Evolutionary conservation across 2,329 filamentous ascomycete species (phyloP).

Genomic region (Xylaria sp.): DNA sequence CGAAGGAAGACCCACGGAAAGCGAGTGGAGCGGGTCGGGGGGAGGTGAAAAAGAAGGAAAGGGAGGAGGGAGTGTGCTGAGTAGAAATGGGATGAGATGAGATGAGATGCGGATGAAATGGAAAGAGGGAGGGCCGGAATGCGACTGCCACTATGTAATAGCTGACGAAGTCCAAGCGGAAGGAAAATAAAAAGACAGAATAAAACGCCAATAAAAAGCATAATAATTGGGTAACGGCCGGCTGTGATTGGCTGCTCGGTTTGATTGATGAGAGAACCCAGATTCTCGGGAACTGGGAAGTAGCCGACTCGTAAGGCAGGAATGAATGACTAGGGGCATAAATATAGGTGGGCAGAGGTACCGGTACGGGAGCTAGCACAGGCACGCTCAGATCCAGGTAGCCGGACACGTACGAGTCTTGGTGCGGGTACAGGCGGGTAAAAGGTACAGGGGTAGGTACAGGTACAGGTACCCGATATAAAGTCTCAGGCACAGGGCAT

Average conservation of each 20-base stretch:
- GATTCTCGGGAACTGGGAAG: background rate
- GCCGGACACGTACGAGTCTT: background rate
- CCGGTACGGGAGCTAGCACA: background rate
- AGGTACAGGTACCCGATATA: background rate
- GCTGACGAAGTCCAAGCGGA: background rate
- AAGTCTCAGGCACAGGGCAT: background rate
- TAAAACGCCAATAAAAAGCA: background rate
- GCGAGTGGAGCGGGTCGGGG: background rate
- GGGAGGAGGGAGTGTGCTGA: background rate
- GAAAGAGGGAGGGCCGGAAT: slow-evolving; percentile 12
- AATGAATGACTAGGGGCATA: background rate
- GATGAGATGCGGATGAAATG: background rate
- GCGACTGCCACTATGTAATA: background rate
- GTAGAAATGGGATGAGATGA: background rate
- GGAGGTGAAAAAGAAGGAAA: background rate
- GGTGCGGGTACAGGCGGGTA: background rate
- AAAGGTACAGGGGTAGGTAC: background rate
- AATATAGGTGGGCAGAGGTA: background rate
- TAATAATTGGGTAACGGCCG: background rate
- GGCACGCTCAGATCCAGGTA: background rate
- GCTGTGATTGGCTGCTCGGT: background rate
- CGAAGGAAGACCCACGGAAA: background rate
- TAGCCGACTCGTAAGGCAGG: background rate
- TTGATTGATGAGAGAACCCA: background rate
- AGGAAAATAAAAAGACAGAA: background rate